Percentiles rank a stretch among this genome's conserved stretches.
phyloP scores from a whole-genome alignment of 371 early-diverging fungal genomes.

The Mitosporidium daphniae region DNA sequence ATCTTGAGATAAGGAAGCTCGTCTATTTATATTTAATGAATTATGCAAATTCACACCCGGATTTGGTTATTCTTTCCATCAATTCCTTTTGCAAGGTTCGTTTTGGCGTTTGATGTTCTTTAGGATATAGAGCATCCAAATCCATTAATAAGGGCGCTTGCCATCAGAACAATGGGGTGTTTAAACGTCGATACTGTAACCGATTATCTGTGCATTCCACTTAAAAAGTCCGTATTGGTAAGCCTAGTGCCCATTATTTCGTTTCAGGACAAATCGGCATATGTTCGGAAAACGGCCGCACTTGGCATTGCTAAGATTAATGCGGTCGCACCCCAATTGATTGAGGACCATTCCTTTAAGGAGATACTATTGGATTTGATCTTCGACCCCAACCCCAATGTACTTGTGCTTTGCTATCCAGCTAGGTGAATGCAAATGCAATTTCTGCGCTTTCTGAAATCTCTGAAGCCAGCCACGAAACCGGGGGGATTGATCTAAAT shows the following conservation, averaged over 20 bases:
- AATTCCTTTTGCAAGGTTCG: constrained; percentile 67
- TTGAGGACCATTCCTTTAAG: constrained; percentile 40
- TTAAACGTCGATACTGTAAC: constrained; percentile 66
- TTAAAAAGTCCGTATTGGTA: constrained; percentile 6
- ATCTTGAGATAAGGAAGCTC: constrained; percentile 78
- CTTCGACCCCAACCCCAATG: constrained; percentile 63
- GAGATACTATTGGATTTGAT: constrained; percentile 42
- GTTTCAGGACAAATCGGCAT: constrained; percentile 32
- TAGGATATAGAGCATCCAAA: constrained; percentile 73
- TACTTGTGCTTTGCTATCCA: constrained; percentile 6
- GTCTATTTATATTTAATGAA: constrained; percentile 52
- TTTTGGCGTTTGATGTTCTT: neutral
- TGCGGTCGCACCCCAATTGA: constrained; percentile 25
- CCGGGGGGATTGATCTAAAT: constrained; percentile 26
- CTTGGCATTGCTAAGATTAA: constrained; percentile 61
- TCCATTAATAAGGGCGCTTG: constrained; percentile 58
- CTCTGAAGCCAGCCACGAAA: constrained; percentile 24
- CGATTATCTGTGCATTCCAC: constrained; percentile 21
- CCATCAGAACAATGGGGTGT: constrained; percentile 49
- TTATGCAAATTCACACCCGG: constrained; percentile 64
- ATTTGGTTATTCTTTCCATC: constrained; percentile 43
- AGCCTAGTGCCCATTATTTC: constrained; percentile 8
- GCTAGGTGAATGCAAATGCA: constrained; percentile 55
- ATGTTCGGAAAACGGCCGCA: constrained; percentile 69
- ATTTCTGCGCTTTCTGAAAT: constrained; percentile 58